phyloP scores from a whole-genome alignment of 192 early-diverging fungal species.

The Chytriomyces confervae region DNA sequence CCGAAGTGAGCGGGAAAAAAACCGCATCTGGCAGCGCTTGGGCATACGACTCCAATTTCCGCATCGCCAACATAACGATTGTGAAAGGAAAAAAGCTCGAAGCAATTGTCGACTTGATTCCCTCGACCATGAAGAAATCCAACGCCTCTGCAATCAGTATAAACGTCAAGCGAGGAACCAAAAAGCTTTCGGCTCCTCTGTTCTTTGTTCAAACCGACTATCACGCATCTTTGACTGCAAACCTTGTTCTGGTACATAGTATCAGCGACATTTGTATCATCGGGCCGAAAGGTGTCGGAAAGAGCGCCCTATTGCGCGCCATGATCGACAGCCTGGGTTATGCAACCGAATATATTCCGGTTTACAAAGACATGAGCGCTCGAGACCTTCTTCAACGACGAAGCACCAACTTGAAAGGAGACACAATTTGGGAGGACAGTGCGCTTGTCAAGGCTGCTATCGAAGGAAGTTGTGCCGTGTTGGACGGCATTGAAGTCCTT shows the following conservation, averaged over 20 bases:
- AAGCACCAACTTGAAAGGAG: conserved; percentile 70
- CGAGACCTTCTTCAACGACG: conserved; percentile 79
- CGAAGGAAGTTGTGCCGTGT: conserved; percentile 71
- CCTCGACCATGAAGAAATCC: background rate
- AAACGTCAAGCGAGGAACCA: background rate
- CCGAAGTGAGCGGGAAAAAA: background rate
- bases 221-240: conserved; percentile 33
- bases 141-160: background rate
- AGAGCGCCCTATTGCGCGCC: conserved; percentile 68
- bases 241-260: conserved; percentile 45
- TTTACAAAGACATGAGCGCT: conserved; percentile 82
- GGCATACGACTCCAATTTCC: conserved; percentile 28
- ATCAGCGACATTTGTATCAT: conserved; percentile 70
- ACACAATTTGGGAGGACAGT: conserved; percentile 78
- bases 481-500: conserved; percentile 78
- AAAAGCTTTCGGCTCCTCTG: background rate
- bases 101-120: background rate
- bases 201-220: conserved; percentile 31
- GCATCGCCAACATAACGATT: background rate
- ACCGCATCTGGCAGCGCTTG: conserved; percentile 53
- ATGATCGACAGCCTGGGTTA: conserved; percentile 65
- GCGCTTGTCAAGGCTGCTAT: conserved; percentile 74
- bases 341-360: conserved; percentile 70
- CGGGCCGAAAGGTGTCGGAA: conserved; percentile 77
- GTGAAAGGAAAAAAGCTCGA: background rate